phyloP scores from a whole-genome alignment of 371 early-diverging fungal genomes.

The Aphelidium insulamus region DNA sequence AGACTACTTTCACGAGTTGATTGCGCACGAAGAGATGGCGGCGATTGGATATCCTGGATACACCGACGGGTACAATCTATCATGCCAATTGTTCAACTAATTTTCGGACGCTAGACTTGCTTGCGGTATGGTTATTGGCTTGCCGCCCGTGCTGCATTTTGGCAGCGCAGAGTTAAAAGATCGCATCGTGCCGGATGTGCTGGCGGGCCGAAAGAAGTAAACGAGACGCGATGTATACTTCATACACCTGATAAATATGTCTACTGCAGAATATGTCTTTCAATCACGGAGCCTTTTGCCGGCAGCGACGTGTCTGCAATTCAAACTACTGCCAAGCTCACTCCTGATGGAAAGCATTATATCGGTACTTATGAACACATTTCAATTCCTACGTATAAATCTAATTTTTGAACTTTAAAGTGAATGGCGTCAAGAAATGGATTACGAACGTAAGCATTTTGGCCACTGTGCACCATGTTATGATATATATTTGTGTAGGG shows the following conservation, averaged over 20 bases:
- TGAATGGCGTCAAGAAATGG: slow-evolving; percentile 75
- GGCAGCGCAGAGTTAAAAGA: slow-evolving; percentile 40
- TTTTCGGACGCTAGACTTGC: slow-evolving; percentile 14
- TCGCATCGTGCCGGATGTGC: slow-evolving; percentile 38
- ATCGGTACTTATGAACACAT: slow-evolving; percentile 9
- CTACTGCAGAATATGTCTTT: slow-evolving; percentile 40
- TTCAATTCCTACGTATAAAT: background rate
- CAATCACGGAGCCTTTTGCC: slow-evolving; percentile 40
- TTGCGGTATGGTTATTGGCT: slow-evolving; percentile 20
- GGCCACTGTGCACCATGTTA: too few relatives aligned
- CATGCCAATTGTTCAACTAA: background rate
- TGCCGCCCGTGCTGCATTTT: slow-evolving; percentile 44
- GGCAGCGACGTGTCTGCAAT: slow-evolving; percentile 64
- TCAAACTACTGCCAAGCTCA: slow-evolving; percentile 38
- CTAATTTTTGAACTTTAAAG: slow-evolving; percentile 23
- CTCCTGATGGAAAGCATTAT: slow-evolving; percentile 19
- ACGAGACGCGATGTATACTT: too few relatives aligned
- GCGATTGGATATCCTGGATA: slow-evolving; percentile 11
- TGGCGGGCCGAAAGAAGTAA: slow-evolving; percentile 48
- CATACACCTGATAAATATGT: too few relatives aligned
- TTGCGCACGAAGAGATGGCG: slow-evolving; percentile 17
- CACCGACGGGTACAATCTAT: slow-evolving; percentile 5
- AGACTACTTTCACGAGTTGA: slow-evolving; percentile 23
- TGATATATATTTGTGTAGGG: too few relatives aligned
- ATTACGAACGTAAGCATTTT: slow-evolving; percentile 36